phyloP scores from a whole-genome alignment of 768 basidiomycete genomes.

The Boletus speciosus region DNA sequence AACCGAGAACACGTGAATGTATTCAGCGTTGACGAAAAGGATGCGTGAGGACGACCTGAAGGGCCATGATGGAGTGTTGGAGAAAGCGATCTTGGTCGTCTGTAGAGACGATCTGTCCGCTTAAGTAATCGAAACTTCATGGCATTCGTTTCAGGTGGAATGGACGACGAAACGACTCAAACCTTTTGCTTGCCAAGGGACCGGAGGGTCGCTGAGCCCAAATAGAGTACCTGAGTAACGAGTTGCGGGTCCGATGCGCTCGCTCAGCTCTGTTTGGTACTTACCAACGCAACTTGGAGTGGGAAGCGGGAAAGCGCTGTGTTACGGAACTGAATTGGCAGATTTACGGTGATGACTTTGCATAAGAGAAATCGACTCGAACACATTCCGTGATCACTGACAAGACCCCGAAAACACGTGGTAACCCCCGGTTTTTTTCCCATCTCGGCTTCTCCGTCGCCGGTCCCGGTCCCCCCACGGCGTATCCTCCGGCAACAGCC shows the following conservation, averaged over 20 bases:
- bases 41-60: background rate
- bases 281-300: background rate
- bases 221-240: background rate
- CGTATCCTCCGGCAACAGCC: background rate
- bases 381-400: background rate
- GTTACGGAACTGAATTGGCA: conserved; percentile 16
- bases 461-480: no score
- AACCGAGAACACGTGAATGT: background rate
- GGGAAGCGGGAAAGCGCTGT: background rate
- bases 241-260: conserved; percentile 12
- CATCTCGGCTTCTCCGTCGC: background rate
- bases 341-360: background rate
- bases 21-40: background rate
- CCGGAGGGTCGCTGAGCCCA: background rate
- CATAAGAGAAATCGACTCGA: no score
- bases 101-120: background rate
- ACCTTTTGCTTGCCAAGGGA: background rate
- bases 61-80: background rate
- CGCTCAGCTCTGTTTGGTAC: conserved; percentile 15
- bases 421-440: background rate
- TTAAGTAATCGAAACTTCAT: conserved; percentile 9
- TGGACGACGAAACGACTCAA: conserved; percentile 5
- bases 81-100: background rate
- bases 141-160: conserved; percentile 15
- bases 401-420: conserved; percentile 9